These are phyloP conservation scores for Rosellinia necatrix DNA, from an alignment of 2,329 filamentous ascomycete genomes.

Conservation along the genomic window DNA sequence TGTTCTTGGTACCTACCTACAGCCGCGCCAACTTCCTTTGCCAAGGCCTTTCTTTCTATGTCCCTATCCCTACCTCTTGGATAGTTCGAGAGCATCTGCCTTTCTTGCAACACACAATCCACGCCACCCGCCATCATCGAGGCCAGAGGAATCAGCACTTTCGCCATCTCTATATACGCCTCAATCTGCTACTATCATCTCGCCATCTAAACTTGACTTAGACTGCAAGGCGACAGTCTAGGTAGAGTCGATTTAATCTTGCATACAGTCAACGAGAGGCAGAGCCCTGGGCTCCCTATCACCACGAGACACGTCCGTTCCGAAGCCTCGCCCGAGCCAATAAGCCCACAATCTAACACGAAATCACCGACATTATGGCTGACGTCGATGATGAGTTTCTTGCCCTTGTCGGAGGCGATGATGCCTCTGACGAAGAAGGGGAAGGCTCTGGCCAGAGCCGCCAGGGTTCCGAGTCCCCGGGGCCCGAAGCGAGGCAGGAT, in stretches of 20 bases:
- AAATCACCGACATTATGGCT: constrained; percentile 68
- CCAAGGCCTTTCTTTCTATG: no score
- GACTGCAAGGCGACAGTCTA: neutral
- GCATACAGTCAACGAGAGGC: no score
- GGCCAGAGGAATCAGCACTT: neutral
- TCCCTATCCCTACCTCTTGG: no score
- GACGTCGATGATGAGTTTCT: constrained; percentile 93
- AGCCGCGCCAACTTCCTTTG: no score
- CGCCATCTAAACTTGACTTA: neutral
- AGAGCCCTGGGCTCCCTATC: neutral
- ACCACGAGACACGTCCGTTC: constrained; percentile 4
- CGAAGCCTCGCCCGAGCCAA: constrained; percentile 4
- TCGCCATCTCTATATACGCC: neutral
- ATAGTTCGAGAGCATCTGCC: no score
- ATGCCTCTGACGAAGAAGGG: constrained; percentile 61
- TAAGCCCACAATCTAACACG: constrained; percentile 4
- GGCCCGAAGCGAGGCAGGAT: constrained; percentile 42
- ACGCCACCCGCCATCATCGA: no score
- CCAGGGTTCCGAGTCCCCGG: constrained; percentile 59
- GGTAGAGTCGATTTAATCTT: no score
- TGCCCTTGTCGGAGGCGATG: constrained; percentile 82
- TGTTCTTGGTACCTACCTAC: no score
- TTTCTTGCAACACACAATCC: no score
- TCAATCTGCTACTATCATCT: neutral
- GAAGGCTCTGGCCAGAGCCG: constrained; percentile 58